phyloP scores from a whole-genome alignment of 108 stramenopile genomes.

The Fragilaria radians region DNA sequence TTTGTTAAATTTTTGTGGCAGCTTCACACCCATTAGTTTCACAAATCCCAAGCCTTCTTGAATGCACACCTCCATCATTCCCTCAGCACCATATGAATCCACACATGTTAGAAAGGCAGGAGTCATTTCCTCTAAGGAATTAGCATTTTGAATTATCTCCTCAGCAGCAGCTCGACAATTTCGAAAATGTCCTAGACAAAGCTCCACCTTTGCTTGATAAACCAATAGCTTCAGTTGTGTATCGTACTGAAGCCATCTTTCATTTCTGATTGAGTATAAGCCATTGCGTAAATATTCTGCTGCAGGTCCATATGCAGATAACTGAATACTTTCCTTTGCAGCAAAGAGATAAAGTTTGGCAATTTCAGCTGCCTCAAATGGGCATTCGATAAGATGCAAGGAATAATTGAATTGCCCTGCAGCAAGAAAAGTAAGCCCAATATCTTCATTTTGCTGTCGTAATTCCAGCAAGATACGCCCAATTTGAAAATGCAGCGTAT shows the following conservation, averaged over 20 bases:
- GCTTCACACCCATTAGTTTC: background rate
- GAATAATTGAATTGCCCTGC: constrained; percentile 30
- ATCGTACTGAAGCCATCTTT: constrained; percentile 24
- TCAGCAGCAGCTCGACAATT: constrained; percentile 1
- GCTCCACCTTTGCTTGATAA: constrained; percentile 13
- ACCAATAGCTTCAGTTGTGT: constrained; percentile 22
- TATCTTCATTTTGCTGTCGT: constrained; percentile 5
- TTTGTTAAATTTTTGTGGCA: background rate
- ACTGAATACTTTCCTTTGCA: constrained; percentile 20
- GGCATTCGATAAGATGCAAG: constrained; percentile 1
- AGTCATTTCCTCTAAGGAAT: constrained; percentile 23
- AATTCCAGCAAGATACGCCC: constrained; percentile 22
- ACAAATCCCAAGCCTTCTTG: background rate
- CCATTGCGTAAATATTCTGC: constrained; percentile 19
- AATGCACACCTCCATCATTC: background rate
- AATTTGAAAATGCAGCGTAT: constrained; percentile 14
- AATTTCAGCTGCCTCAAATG: background rate
- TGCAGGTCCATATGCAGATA: constrained; percentile 32
- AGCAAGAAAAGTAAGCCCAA: constrained; percentile 35
- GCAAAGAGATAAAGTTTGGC: constrained; percentile 27
- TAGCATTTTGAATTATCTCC: constrained; percentile 19
- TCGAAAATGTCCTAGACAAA: constrained; percentile 10
- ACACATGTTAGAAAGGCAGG: constrained; percentile 16
- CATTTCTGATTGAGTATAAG: constrained; percentile 11
- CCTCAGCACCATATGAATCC: background rate